These are phyloP conservation scores for Durotheca rogersii DNA, from an alignment of 495 filamentous ascomycete genomes.

Conservation along the genomic window DNA sequence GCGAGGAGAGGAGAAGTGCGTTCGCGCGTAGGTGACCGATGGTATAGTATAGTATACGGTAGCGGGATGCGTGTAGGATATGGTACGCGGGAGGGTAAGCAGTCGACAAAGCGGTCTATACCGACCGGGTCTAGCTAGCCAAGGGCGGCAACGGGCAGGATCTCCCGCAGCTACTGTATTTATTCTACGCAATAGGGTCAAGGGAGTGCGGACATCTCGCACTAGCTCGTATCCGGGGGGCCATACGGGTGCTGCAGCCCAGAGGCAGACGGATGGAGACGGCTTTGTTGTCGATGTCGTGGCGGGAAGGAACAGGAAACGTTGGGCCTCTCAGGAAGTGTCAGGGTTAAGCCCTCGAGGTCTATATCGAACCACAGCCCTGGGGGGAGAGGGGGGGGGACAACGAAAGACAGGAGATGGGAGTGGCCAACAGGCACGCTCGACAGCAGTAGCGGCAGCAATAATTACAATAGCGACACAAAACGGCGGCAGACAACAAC, in stretches of 20 bases:
- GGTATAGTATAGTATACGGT: slow-evolving; percentile 20
- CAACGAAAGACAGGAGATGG: neutral
- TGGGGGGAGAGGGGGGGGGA: too few relatives aligned
- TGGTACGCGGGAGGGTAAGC: too few relatives aligned
- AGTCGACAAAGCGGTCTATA: too few relatives aligned
- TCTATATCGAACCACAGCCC: neutral
- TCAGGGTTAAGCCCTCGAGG: neutral
- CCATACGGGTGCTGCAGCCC: slow-evolving; percentile 14
- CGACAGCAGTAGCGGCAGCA: neutral
- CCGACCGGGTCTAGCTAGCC: too few relatives aligned
- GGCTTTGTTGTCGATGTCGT: slow-evolving; percentile 6
- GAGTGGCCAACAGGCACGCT: neutral
- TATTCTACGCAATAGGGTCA: slow-evolving; percentile 14
- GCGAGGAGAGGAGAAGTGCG: slow-evolving; percentile 13
- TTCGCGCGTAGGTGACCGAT: slow-evolving; percentile 12
- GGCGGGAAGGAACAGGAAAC: slow-evolving; percentile 1
- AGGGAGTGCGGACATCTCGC: slow-evolving; percentile 12
- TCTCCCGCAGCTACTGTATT: slow-evolving; percentile 9
- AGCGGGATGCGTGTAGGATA: too few relatives aligned
- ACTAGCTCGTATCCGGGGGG: slow-evolving; percentile 2
- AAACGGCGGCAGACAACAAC: neutral
- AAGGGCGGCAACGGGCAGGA: too few relatives aligned
- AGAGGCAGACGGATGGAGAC: neutral
- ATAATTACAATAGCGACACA: neutral
- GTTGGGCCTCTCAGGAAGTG: neutral